phyloP scores from a whole-genome alignment of 129 eudicot genomes.

The Heracleum sosnowskyi region DNA sequence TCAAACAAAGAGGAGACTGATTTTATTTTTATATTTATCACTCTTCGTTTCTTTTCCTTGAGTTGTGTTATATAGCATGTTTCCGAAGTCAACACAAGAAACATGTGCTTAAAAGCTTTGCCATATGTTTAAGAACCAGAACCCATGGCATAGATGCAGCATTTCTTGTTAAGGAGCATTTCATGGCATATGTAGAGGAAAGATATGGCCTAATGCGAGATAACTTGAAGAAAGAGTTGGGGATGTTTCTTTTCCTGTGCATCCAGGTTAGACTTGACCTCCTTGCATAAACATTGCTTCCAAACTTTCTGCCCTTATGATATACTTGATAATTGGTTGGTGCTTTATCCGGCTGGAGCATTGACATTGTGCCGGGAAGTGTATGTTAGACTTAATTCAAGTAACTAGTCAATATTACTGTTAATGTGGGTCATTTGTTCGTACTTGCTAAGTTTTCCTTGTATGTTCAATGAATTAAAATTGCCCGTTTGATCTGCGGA shows the following conservation, averaged over 20 bases:
- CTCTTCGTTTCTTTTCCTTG: too few relatives aligned
- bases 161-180: constrained; percentile 80
- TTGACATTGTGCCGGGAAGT: not conserved
- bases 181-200: constrained; percentile 72
- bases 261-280: constrained; percentile 64
- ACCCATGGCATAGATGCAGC: too few relatives aligned
- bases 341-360: not conserved
- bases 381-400: not conserved
- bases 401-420: too few relatives aligned
- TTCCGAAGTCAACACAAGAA: too few relatives aligned
- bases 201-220: constrained; percentile 88
- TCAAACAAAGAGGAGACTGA: too few relatives aligned
- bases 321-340: not conserved
- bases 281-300: not conserved
- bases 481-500: not conserved
- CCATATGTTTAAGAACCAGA: too few relatives aligned
- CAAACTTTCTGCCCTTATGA: not conserved
- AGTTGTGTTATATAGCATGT: too few relatives aligned
- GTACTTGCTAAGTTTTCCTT: too few relatives aligned
- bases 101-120: too few relatives aligned
- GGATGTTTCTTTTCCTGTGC: constrained; percentile 59
- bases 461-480: too few relatives aligned
- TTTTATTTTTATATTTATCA: too few relatives aligned
- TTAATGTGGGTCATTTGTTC: not conserved
- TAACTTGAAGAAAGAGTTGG: constrained; percentile 85